Conservation (phyloP, 306 rosid genomes). For the Pyrus pyrifolia region DNA sequence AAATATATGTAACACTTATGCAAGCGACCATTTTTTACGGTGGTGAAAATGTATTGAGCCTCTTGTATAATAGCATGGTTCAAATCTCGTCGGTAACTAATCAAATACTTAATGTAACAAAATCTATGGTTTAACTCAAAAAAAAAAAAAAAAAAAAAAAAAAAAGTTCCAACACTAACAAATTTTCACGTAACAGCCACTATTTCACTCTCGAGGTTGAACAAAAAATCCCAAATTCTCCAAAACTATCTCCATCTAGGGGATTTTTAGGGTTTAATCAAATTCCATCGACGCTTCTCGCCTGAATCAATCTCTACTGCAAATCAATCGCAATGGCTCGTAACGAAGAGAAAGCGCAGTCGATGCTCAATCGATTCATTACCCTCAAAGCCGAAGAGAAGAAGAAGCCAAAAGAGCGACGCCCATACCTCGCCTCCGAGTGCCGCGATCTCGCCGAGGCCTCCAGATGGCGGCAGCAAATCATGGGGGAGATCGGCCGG, state of each 20-base stretch:
- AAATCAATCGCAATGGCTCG: slow-evolving; percentile 52
- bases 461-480: slow-evolving; percentile 84
- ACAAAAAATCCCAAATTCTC: too few relatives aligned
- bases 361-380: slow-evolving; percentile 81
- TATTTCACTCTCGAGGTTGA: slow-evolving; percentile 19
- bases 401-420: slow-evolving; percentile 85
- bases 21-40: too few relatives aligned
- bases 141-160: too few relatives aligned
- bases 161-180: too few relatives aligned
- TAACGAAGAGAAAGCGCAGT: slow-evolving; percentile 63
- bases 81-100: too few relatives aligned
- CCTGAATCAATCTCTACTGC: background rate
- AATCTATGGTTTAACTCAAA: too few relatives aligned
- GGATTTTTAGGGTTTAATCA: background rate
- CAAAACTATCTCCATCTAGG: background rate
- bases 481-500: slow-evolving; percentile 92
- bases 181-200: too few relatives aligned
- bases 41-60: too few relatives aligned
- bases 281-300: background rate
- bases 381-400: slow-evolving; percentile 82
- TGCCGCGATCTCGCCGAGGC: slow-evolving; percentile 96
- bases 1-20: too few relatives aligned
- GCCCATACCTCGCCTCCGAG: slow-evolving; percentile 75
- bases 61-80: too few relatives aligned
- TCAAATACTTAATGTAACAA: too few relatives aligned